These are phyloP conservation scores for Acrocalymma vagum DNA, from an alignment of 2,329 filamentous ascomycete genomes.

Conservation along the genomic window DNA sequence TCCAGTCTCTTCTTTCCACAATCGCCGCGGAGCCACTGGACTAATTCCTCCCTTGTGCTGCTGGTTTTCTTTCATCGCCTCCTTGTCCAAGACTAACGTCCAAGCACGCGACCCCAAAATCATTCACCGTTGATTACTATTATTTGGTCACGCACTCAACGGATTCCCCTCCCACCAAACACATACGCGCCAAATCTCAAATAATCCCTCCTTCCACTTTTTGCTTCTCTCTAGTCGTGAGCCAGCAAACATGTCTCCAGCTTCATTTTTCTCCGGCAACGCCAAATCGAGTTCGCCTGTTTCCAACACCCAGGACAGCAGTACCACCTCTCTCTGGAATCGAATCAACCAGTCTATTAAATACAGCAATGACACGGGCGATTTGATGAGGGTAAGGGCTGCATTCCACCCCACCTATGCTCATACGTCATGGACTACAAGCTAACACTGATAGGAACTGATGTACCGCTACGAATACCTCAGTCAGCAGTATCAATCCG, in stretches of 20 bases:
- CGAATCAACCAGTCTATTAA: slow-evolving; percentile 41
- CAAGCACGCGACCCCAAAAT: too few relatives aligned
- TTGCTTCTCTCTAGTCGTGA: background rate
- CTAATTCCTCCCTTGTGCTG: too few relatives aligned
- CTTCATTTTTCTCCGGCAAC: slow-evolving; percentile 12
- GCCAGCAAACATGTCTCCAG: slow-evolving; percentile 31
- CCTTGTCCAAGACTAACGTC: too few relatives aligned
- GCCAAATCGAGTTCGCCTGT: too few relatives aligned
- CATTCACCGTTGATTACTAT: too few relatives aligned
- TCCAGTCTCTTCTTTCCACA: slow-evolving; percentile 2
- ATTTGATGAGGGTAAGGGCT: slow-evolving; percentile 40
- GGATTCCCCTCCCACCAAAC: background rate
- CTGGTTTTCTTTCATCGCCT: too few relatives aligned
- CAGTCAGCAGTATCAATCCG: slow-evolving; percentile 36
- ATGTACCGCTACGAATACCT: slow-evolving; percentile 50
- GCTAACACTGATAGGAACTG: slow-evolving; percentile 40
- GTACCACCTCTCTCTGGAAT: slow-evolving; percentile 28
- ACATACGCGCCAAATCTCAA: too few relatives aligned
- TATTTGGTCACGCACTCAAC: too few relatives aligned
- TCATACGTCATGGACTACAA: background rate
- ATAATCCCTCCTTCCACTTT: background rate
- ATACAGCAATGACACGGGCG: slow-evolving; percentile 39
- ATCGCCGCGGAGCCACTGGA: too few relatives aligned
- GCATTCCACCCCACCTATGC: too few relatives aligned
- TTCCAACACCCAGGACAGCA: too few relatives aligned